These are phyloP conservation scores for Hemileia vastatrix DNA, from an alignment of 1,284 basidiomycete species.

Conservation along the genomic window DNA sequence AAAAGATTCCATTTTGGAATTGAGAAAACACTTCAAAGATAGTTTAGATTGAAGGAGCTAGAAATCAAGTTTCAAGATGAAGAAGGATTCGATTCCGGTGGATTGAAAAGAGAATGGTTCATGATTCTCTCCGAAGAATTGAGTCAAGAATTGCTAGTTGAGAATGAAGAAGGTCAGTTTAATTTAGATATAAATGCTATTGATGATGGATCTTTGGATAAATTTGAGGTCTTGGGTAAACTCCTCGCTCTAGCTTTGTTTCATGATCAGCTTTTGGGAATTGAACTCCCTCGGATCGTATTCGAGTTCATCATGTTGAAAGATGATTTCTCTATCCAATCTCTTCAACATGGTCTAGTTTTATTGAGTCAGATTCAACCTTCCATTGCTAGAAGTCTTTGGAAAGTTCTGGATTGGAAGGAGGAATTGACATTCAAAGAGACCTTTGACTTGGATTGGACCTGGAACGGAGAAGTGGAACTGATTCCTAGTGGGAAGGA, in stretches of 20 bases:
- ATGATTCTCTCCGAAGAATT: neutral
- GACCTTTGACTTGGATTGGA: too few relatives aligned
- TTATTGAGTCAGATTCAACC: neutral
- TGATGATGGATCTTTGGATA: neutral
- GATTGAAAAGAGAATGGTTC: neutral
- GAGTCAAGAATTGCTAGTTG: neutral
- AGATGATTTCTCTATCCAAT: neutral
- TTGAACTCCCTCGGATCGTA: neutral
- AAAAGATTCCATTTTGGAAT: neutral
- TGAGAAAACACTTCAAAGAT: neutral
- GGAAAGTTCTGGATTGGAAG: too few relatives aligned
- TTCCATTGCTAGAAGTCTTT: neutral
- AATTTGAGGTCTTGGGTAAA: neutral
- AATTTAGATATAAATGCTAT: neutral
- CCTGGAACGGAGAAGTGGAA: too few relatives aligned
- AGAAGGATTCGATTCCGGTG: neutral
- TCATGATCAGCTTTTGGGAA: neutral
- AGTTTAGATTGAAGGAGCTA: neutral
- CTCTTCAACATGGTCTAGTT: neutral
- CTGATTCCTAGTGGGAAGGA: too few relatives aligned
- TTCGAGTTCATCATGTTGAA: neutral
- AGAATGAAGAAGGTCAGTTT: neutral
- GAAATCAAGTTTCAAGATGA: neutral
- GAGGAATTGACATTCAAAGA: too few relatives aligned
- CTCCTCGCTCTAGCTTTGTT: neutral